Evolutionary conservation across 164 flowering plant genomes (phyloP).

Genomic region (Macadamia integrifolia): DNA sequence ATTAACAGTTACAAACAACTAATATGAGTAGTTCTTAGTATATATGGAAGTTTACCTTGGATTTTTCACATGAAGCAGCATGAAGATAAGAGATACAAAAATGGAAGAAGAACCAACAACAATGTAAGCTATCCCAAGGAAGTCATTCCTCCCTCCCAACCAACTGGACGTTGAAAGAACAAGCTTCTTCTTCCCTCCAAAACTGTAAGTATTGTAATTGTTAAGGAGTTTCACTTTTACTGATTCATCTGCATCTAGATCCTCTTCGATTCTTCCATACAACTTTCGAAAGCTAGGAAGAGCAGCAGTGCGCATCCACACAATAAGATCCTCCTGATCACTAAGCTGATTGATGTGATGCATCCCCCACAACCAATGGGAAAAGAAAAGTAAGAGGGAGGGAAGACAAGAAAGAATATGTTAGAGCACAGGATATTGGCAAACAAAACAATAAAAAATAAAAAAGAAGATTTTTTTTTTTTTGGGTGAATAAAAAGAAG

Average conservation of each 20-base stretch:
- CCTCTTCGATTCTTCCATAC: constrained; percentile 80
- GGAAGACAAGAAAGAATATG: background rate
- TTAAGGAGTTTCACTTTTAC: constrained; percentile 44
- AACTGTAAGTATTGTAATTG: constrained; percentile 89
- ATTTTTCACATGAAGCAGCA: constrained; percentile 58
- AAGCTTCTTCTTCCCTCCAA: constrained; percentile 73
- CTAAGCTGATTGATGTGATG: constrained; percentile 44
- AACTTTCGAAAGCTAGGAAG: constrained; percentile 84
- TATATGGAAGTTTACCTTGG: constrained; percentile 42
- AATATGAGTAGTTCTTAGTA: background rate
- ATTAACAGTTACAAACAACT: too few species aligned
- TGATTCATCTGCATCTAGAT: constrained; percentile 53
- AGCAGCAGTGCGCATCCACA: constrained; percentile 96
- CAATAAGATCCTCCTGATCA: constrained; percentile 86
- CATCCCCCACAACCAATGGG: constrained; percentile 10
- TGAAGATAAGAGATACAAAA: constrained; percentile 48
- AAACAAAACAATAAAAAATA: background rate
- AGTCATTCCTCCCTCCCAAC: constrained; percentile 82
- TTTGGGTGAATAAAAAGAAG: background rate
- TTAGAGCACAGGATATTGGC: background rate
- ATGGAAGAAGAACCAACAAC: constrained; percentile 51
- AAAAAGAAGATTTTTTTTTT: background rate
- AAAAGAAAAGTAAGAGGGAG: background rate
- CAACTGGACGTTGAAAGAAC: constrained; percentile 76
- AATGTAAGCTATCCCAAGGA: constrained; percentile 66